Evolutionary conservation across 352 stramenopile genomes (phyloP).

Genomic region (Phytophthora macrochlamydospora): DNA sequence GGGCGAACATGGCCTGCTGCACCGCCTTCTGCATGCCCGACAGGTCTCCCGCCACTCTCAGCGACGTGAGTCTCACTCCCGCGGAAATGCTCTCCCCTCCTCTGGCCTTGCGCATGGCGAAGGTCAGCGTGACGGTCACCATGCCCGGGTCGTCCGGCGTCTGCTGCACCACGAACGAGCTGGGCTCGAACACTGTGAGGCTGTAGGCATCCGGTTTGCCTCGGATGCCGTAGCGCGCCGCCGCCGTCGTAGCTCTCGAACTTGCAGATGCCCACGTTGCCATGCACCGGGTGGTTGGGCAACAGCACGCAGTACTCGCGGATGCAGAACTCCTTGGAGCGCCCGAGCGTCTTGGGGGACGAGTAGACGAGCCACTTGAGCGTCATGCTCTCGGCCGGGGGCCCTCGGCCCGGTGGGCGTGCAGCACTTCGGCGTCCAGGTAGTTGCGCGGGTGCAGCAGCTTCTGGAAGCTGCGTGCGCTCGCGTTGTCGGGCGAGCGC

Average conservation of each 20-base stretch:
- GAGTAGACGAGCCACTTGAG: conserved; percentile 87
- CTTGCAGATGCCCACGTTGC: conserved; percentile 67
- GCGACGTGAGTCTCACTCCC: conserved; percentile 67
- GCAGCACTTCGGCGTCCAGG: conserved; percentile 80
- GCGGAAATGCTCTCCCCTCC: conserved; percentile 70
- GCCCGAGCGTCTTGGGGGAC: conserved; percentile 76
- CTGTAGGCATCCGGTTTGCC: conserved; percentile 79
- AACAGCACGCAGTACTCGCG: conserved; percentile 81
- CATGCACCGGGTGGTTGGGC: conserved; percentile 60
- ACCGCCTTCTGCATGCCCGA: conserved; percentile 61
- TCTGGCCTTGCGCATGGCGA: conserved; percentile 80
- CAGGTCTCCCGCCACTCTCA: conserved; percentile 67
- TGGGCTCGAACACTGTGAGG: conserved; percentile 79
- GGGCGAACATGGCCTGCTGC: conserved; percentile 77
- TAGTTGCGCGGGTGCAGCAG: conserved; percentile 76
- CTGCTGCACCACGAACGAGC: conserved; percentile 74
- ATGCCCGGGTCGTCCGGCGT: conserved; percentile 65
- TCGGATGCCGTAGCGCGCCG: conserved; percentile 74
- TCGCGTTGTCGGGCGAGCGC: conserved; percentile 60
- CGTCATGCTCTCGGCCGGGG: conserved; percentile 63
- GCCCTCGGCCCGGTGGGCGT: conserved; percentile 46
- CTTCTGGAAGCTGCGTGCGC: conserved; percentile 74
- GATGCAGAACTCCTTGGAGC: conserved; percentile 83
- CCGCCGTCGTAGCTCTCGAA: conserved; percentile 87
- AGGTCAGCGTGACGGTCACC: conserved; percentile 71